Base-by-base conservation (phyloP, 2,329 filamentous ascomycete species). In the Xylaria sp. region DNA sequence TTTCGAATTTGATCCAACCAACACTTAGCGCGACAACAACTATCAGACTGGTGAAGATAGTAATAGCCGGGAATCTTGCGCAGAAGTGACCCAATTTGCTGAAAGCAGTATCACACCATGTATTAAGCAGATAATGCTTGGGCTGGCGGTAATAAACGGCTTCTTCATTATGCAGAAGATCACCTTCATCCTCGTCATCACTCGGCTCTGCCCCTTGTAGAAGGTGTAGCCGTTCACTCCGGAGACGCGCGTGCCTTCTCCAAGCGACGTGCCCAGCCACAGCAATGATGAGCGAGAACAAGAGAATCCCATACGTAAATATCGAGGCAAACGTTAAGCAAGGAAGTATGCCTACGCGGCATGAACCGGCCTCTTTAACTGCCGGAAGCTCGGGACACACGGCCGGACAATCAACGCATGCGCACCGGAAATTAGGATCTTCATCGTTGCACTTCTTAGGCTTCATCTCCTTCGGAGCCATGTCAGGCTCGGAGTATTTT, bases 241-340 rank as follows among this genome's bases (percentile, higher is more conserved):
- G 93, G 69, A 90, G 89, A 78, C 89, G 86, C 17, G 89, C 86
- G 76, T 93, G 92, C 73, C 89, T 91, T 65, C 86, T 89, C 82
- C 92, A 97, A 1, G 90, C 90, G 48, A 93, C 85, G 76, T 94
- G 93, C 2, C 92, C 93, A 50, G 90, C 87, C 17, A 94, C 82
- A 7, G 87, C 89, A 2, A 88, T 83, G 11, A 90, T 82, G 14
- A 95, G 82, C 1, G 91, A 83, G 34, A 92, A 84, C 6, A 98
- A 79, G 65, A 96, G 87, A 50, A 93, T 81, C 3, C 91, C 89
- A 79, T 99, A 99, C 48, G 93, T 86, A 63, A 98, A 85, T 74
- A 99, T 93, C 53, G 97, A 93, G 0, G 92, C 91, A 78, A 99
- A 98, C 0, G 95, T 98, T 47, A 99, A 84, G 76, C 97, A 99